A percentile compares a stretch with the other conserved stretches of the same genome.
phyloP scores from a whole-genome alignment of 352 stramenopile genomes.

The Blastocystis sp. region DNA sequence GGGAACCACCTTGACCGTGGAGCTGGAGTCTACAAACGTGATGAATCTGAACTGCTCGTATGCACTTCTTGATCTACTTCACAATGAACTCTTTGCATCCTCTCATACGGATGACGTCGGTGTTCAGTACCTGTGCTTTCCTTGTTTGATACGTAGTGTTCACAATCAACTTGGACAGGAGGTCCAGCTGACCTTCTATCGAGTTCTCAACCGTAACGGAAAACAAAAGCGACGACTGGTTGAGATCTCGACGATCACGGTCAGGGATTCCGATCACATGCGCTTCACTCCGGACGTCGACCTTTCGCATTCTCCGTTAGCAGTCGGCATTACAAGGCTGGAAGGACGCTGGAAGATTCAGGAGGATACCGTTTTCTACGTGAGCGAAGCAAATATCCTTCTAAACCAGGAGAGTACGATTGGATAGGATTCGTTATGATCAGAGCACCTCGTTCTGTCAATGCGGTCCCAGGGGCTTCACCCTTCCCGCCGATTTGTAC shows the following conservation, averaged over 20 bases:
- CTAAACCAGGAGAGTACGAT: background rate
- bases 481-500: background rate
- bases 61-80: conserved; percentile 10
- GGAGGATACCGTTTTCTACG: background rate
- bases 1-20: background rate
- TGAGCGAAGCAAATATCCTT: background rate
- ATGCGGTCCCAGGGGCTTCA: background rate
- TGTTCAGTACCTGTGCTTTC: background rate
- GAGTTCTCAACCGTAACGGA: background rate
- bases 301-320: background rate
- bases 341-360: background rate
- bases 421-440: background rate
- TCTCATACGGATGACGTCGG: background rate
- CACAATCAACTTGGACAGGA: conserved; percentile 9
- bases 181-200: background rate
- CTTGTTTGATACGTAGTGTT: background rate
- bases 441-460: conserved; percentile 9
- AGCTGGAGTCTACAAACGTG: background rate
- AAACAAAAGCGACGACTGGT: background rate
- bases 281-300: background rate
- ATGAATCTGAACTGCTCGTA: conserved; percentile 32
- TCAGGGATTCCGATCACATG: background rate
- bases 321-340: background rate
- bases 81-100: background rate
- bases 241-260: background rate